A percentile compares a stretch with the other conserved stretches of the same genome.
These are phyloP conservation scores for Hippophae rhamnoides DNA, from an alignment of 306 rosid species.

Conservation along the genomic window DNA sequence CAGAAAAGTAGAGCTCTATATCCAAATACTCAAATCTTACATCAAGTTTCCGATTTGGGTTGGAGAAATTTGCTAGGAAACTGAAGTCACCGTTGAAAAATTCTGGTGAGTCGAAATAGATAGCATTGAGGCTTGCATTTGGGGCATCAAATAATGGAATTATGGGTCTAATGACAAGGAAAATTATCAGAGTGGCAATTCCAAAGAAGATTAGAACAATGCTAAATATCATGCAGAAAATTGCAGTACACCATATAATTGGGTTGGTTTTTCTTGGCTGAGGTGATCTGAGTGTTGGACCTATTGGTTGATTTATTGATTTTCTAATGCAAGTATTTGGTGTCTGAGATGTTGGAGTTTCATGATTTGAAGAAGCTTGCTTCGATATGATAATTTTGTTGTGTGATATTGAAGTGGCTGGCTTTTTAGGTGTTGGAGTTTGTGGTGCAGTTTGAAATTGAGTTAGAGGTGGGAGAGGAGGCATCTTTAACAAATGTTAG, in stretches of 20 bases:
- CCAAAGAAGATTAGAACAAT: conserved; percentile 71
- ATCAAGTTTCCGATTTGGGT: conserved; percentile 61
- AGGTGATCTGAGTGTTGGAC: conserved; percentile 27
- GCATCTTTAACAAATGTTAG: conserved; percentile 29
- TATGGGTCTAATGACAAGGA: conserved; percentile 56
- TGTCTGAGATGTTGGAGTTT: conserved; percentile 14
- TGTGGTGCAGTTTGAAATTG: conserved; percentile 3
- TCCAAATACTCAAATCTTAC: conserved; percentile 52
- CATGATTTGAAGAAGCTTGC: conserved; percentile 17
- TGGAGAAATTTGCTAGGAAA: conserved; percentile 68
- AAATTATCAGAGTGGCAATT: conserved; percentile 53
- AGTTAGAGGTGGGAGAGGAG: conserved; percentile 19
- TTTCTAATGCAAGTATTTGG: conserved; percentile 16
- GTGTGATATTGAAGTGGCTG: conserved; percentile 29
- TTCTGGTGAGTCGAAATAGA: conserved; percentile 66
- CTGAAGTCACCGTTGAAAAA: conserved; percentile 75
- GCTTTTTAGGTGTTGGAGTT: not conserved
- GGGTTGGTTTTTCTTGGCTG: conserved; percentile 58
- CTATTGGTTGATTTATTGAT: conserved; percentile 15
- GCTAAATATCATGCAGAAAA: conserved; percentile 66
- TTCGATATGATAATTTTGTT: conserved; percentile 33
- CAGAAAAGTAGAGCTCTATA: conserved; percentile 57
- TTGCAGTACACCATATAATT: conserved; percentile 59
- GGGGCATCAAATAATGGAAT: conserved; percentile 63
- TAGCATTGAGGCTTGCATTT: conserved; percentile 60